These are phyloP conservation scores for Penicillium sclerotigenum DNA, from an alignment of 2,329 filamentous ascomycete genomes.

Conservation along the genomic window DNA sequence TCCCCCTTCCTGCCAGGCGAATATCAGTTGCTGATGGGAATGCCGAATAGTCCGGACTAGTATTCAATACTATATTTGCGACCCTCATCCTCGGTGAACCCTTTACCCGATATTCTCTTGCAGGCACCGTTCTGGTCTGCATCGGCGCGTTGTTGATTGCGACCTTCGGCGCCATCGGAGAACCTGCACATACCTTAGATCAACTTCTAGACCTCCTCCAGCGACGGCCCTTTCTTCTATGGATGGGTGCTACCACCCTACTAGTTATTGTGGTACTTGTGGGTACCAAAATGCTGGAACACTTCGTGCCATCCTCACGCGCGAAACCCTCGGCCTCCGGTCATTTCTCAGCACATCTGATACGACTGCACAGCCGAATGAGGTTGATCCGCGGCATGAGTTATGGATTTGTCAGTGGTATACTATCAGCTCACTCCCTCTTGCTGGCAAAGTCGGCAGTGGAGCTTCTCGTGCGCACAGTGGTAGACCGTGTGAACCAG, in stretches of 20 bases:
- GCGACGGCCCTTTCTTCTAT: slow-evolving; percentile 73
- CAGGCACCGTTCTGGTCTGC: slow-evolving; percentile 85
- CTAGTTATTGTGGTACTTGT: slow-evolving; percentile 68
- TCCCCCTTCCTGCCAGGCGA: background rate
- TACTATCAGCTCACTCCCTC: slow-evolving; percentile 88
- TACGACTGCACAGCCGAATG: slow-evolving; percentile 57
- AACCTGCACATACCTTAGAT: slow-evolving; percentile 81
- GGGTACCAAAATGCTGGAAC: slow-evolving; percentile 49
- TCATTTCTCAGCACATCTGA: slow-evolving; percentile 37
- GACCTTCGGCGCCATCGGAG: slow-evolving; percentile 87
- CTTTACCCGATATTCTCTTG: slow-evolving; percentile 89
- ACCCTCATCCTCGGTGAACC: slow-evolving; percentile 88
- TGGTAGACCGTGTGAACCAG: slow-evolving; percentile 83
- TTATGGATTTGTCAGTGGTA: slow-evolving; percentile 87
- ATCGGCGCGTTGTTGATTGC: slow-evolving; percentile 87
- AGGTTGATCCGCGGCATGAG: slow-evolving; percentile 76
- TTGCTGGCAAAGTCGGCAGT: slow-evolving; percentile 95
- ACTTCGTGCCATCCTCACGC: slow-evolving; percentile 33
- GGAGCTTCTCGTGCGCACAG: slow-evolving; percentile 83
- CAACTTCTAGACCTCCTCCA: slow-evolving; percentile 76
- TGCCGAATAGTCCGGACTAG: slow-evolving; percentile 67
- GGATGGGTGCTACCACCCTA: slow-evolving; percentile 79
- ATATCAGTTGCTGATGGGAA: slow-evolving; percentile 10
- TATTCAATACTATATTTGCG: slow-evolving; percentile 98
- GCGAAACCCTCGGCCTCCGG: slow-evolving; percentile 45